Base-by-base conservation (phyloP, 495 filamentous ascomycete genomes). In the Daldinia bambusicola region DNA sequence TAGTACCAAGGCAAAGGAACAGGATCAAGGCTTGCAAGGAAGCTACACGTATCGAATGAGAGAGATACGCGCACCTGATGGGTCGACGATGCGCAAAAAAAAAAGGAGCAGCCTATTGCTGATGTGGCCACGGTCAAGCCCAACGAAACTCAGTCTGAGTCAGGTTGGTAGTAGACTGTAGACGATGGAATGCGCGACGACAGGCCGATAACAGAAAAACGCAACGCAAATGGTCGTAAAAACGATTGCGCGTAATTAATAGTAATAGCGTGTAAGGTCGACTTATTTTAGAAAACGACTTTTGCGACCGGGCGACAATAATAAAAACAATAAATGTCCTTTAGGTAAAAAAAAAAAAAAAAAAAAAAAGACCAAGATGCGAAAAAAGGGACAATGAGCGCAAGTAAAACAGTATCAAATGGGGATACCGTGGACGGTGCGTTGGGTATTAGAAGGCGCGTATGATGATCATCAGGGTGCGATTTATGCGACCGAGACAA, bases 101-200 rank as follows among this genome's bases (percentile, higher is more conserved):
- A 26, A 70, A 71, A 75, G 76, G 77, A 75, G 66, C 68, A 57
- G 37, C 61, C 59, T 55, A 64, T 69, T 26, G 70, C 56, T 73
- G 75, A 77, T 77, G 75, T 77, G 75, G 75, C 75, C 72, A 70
- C 72, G 50, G 73, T 72, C 75, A 77, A 74, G 71, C 69, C 74
- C 72, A 74, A 74, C 71, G 74, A 77, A 77, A 75, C 73, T 63
- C 55, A 69, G 69, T 75, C 73, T 74, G 75, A 77, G 70, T 77
- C 75, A 77, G 73, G 75, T 62, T 67, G 53, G 58, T 22, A 48
- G 20, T 45, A 72, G 65, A 68, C 22, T 26, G 26, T 36, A 66
- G 63, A 58, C 52, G 41, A 61, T 26, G 67, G 55, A 67, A 71
- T 70, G 71, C 71, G 71, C 62, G 66, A 70, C 57, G 60, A 26